Evolutionary conservation across 2,329 filamentous ascomycete genomes (phyloP).

Genomic region (Myriangium duriaei): DNA sequence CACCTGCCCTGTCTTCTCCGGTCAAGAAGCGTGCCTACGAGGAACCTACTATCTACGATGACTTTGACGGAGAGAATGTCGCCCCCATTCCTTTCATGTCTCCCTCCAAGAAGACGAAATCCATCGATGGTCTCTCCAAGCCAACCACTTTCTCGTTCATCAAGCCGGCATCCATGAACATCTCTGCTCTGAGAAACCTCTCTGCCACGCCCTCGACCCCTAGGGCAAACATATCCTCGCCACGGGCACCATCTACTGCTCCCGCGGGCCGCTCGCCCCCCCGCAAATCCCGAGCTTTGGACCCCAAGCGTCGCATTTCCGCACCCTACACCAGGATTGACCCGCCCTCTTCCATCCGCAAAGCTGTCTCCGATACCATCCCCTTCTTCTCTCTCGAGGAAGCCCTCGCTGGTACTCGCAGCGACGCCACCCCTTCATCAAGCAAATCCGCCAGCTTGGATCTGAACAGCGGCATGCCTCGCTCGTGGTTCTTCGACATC

Average conservation of each 20-base stretch:
- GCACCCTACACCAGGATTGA: constrained; percentile 57
- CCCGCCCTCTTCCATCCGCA: constrained; percentile 48
- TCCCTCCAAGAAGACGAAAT: constrained; percentile 42
- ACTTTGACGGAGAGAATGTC: constrained; percentile 45
- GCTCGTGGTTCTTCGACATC: constrained; percentile 80
- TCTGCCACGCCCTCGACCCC: constrained; percentile 26
- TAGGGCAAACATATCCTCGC: constrained; percentile 27
- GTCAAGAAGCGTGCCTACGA: constrained; percentile 36
- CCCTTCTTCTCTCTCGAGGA: constrained; percentile 71
- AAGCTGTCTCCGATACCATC: constrained; percentile 32
- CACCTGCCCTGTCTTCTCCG: constrained; percentile 21
- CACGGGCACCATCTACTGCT: constrained; percentile 37
- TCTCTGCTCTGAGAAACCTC: constrained; percentile 21
- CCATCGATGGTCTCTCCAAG: constrained; percentile 26
- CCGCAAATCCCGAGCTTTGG: constrained; percentile 54
- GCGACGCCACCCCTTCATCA: constrained; percentile 31
- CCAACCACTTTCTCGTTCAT: constrained; percentile 28
- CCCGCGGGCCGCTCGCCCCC: constrained; percentile 69
- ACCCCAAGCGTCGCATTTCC: constrained; percentile 52
- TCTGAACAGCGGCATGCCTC: constrained; percentile 45
- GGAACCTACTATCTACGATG: constrained; percentile 31
- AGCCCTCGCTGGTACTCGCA: constrained; percentile 64
- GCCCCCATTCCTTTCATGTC: constrained; percentile 41
- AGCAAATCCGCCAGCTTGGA: constrained; percentile 30
- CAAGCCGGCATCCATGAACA: constrained; percentile 16